Percentiles rank a stretch among this genome's conserved stretches.
Evolutionary conservation across 2,329 filamentous ascomycete species (phyloP).

Genomic region (Aspergillus neotritici): DNA sequence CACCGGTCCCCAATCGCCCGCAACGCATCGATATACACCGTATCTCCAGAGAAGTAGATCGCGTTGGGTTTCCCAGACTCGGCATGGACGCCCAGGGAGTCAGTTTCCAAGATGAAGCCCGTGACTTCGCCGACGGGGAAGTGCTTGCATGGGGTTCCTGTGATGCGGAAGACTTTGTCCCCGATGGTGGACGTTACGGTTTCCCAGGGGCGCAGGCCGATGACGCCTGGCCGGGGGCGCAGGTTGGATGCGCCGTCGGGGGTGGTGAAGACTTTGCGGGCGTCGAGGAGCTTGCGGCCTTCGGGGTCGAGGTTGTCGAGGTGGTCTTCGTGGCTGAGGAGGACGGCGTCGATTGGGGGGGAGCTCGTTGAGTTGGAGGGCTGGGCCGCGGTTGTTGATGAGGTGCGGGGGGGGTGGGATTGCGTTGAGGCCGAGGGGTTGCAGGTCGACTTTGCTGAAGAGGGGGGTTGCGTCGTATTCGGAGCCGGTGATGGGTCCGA

Average conservation of each 20-base stretch:
- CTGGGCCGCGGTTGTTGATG: background rate
- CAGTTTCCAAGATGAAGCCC: conserved; percentile 38
- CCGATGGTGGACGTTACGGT: conserved; percentile 24
- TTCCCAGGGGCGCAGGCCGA: conserved; percentile 36
- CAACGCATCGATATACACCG: conserved; percentile 36
- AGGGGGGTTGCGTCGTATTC: no score
- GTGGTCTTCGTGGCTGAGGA: conserved; percentile 47
- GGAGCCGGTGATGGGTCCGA: conserved; percentile 10
- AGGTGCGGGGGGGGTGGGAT: no score
- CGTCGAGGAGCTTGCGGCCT: conserved; percentile 42
- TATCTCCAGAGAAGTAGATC: conserved; percentile 36
- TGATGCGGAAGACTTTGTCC: conserved; percentile 34
- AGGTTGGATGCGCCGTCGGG: conserved; percentile 40
- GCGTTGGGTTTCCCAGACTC: conserved; percentile 36
- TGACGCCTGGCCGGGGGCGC: conserved; percentile 32
- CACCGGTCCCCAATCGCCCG: conserved; percentile 27
- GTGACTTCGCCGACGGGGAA: conserved; percentile 40
- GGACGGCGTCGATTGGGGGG: conserved; percentile 43
- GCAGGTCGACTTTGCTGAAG: no score
- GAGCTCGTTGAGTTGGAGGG: conserved; percentile 15
- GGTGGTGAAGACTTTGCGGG: conserved; percentile 42
- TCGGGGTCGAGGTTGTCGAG: conserved; percentile 44
- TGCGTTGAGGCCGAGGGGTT: no score
- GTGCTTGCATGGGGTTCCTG: conserved; percentile 41
- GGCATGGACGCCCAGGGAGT: conserved; percentile 31